Base-by-base conservation (phyloP, 305 asterid genomes). In the Fraxinus sp. region DNA sequence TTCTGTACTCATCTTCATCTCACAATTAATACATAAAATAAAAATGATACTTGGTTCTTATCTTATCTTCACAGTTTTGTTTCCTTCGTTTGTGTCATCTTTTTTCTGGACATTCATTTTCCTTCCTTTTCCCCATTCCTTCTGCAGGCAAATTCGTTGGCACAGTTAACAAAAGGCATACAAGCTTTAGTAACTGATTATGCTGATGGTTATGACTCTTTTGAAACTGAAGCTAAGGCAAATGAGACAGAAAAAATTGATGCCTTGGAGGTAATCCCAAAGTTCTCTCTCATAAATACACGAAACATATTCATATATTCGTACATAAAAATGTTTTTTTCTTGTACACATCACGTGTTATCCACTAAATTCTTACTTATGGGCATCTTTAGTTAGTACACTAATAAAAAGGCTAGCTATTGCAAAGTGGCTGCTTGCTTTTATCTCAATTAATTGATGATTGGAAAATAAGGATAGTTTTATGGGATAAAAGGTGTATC, bases 191-290 rank as follows among this genome's bases (percentile, higher is more conserved):
- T 92, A 83, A 79, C 88, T 6, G 97, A 93, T 78, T 92, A 86
- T 84, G 92, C 87, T 16, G 92, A 90, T 87, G 95, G 91, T 79
- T 90, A 88, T 84, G 91, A 90, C 70, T 83, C 85, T 80, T 84
- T 86, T 80, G 93, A 92, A 84, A 90, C 93, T 81, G 95, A 91
- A 86, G 94, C 89, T 36, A 89, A 87, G 88, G 81, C 89, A 64
- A 94, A 90, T 80, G 95, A 89, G 84, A 88, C 93, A 1, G 99
- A 93, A 87, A 92, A 91, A 88, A 88, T 84, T 66, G 99, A 96
- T 84, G 99, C 99, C 49, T 87, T 96, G 91, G 99, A 96, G 99
- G 99, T 96, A 89, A 83, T 78, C 46, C 16, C 55, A 20, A 59
- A 9, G 79, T 79, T 76, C 59, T 14, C 49, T 78, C 86, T 62